Base-by-base conservation (phyloP, 78 protist species). In the Mastigamoeba balamuthi region DNA sequence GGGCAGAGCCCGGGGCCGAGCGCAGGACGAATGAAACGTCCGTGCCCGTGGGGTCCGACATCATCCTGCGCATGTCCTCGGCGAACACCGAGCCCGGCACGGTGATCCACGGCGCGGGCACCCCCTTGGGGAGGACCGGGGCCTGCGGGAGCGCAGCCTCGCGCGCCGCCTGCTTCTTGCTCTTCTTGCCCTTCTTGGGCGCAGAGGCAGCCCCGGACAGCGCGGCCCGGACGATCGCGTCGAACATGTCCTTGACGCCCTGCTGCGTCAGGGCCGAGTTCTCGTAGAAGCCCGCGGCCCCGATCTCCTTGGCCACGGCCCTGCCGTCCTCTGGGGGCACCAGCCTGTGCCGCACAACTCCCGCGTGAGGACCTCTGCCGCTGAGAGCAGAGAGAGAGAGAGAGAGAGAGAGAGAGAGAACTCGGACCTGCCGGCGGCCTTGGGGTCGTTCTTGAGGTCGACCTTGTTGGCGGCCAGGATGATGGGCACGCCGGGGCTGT, bases 231-330 rank as follows among this genome's bases (percentile, higher is more conserved):
- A 95, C 89, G 58, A 91, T 96, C 65, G 88, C 86, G 70, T 97
- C 96, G 25, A 97, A 97, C 33, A 97, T 93, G n/a, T 53, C 75
- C 77, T 92, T 91, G 28, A 96, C 82, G 66, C 89, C 91, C 29
- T 69, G 1, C 79, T 91, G 94, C 3, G 91, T 90, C 33, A 84
- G 80, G 9, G 99, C 95, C 2, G 93, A 85, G 87, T 97, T 93
- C 77, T 94, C 98, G 40, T 90, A 29, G 81, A 92, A 94, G 6
- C 40, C 41, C 39, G 30, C 73, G 28, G 97, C 97, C 6, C 58
- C 40, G 48, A 93, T 92, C 53, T 83, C 64, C 52, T 82, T 43
- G 28, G 76, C 77, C 70, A 86, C 29, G 33, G 40, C 42, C 25
- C 40, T 48, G 8, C 88, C 93, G 48, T 89, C 75, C 72, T 81